Base-by-base conservation (phyloP, 768 basidiomycete genomes). In the Macrolepiota fuliginosa region DNA sequence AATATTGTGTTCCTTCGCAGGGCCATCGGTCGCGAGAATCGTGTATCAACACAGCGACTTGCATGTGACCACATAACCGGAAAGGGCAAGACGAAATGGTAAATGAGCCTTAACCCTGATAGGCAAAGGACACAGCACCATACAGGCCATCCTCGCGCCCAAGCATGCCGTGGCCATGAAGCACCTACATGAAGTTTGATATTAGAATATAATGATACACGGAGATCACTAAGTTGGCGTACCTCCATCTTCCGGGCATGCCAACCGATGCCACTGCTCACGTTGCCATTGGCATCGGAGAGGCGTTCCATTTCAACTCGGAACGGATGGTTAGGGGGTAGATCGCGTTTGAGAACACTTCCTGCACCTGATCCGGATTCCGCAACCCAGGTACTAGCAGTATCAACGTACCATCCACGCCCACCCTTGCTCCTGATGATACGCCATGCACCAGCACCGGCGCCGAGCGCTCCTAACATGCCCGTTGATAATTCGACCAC, bases 161-260 rank as follows among this genome's bases (percentile, higher is more conserved):
- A 11, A 96, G 76, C 86, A 98, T 87, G 12, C 96, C 96, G 68
- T 90, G 81, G 3, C 95, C 96, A 68, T 91, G 89, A 61, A 99
- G 73, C 24, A 98, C 80, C 90, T 92, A 61, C 22, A 25, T 27
- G 9, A 29, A 54, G 19, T 4, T 27, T 29, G 35, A 10, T 37
- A 45, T 22, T 36, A 15, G 1, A 15, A 40, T 22, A 32, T n/a
- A 17, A 6, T 25, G 10, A 24, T 17, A 35, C 32, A 46, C 17
- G 15, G 15, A 35, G 15, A 32, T n/a, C 37, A 55, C 27, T 51
- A 54, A 35, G 52, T 63, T 40, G n/a, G 76, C 88, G 60, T 67
- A 93, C 92, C 85, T 97, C 95, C 92, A 97, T 94, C 77, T 99
- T 99, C 61, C 96, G 78, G 22, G 92, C 88, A 75, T 97, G 94